phyloP scores from a whole-genome alignment of 139 green algal genomes.

The Chlorella vulgaris region DNA sequence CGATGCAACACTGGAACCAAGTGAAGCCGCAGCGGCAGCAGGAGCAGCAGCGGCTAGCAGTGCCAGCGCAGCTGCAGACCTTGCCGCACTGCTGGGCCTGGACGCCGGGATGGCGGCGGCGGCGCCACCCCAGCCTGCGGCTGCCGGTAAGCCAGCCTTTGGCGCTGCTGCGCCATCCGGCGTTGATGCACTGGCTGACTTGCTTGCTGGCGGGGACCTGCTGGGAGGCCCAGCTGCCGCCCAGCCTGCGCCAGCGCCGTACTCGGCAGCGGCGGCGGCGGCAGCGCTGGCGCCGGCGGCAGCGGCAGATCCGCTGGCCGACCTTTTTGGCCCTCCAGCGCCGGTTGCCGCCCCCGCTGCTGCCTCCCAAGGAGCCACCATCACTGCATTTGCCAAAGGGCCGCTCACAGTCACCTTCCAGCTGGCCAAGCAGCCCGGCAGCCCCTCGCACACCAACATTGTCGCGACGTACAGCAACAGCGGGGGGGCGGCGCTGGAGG shows the following conservation, averaged over 20 bases:
- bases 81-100: constrained; percentile 59
- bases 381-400: constrained; percentile 69
- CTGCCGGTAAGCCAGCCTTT: background rate
- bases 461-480: constrained; percentile 73
- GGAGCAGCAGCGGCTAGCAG: background rate
- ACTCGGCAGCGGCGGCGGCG: background rate
- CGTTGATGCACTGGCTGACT: constrained; percentile 47
- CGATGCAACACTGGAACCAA: constrained; percentile 43
- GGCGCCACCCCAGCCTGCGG: background rate
- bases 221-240: background rate
- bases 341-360: constrained; percentile 1
- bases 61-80: constrained; percentile 38
- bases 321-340: constrained; percentile 33
- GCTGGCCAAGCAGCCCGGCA: constrained; percentile 60
- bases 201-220: constrained; percentile 46
- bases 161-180: too few species aligned
- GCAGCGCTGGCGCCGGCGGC: background rate
- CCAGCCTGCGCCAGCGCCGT: background rate
- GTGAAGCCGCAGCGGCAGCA: background rate
- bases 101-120: constrained; percentile 31
- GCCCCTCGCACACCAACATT: constrained; percentile 64
- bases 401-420: constrained; percentile 72
- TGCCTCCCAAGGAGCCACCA: constrained; percentile 13
- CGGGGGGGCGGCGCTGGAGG: constrained; percentile 55
- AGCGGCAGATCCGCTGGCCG: constrained; percentile 39